Conservation (phyloP, 176 grass and related monocot species). For the Raddia guianensis region DNA sequence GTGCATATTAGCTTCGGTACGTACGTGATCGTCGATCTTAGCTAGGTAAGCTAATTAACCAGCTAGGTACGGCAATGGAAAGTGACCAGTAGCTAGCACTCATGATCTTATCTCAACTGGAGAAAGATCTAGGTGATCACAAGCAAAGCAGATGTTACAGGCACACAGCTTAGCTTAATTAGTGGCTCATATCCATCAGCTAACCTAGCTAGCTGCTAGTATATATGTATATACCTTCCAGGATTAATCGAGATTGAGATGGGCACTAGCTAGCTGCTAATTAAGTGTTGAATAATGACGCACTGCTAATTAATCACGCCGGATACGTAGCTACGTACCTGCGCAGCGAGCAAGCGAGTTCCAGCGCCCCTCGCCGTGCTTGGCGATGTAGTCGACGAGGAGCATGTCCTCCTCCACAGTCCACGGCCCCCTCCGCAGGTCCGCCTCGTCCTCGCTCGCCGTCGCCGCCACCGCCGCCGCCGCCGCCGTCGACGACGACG, state of each 20-base stretch:
- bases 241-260: not conserved
- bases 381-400: conserved; percentile 70
- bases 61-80: conserved; percentile 10
- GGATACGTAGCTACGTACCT: conserved; percentile 28
- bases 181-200: not conserved
- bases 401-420: conserved; percentile 77
- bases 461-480: not conserved
- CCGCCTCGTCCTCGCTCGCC: conserved; percentile 40
- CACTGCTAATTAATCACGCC: not conserved
- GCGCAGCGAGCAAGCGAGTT: conserved; percentile 85
- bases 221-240: not conserved
- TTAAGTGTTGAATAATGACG: not conserved
- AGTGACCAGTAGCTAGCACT: not conserved
- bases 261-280: not conserved
- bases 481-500: not conserved
- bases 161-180: conserved; percentile 1
- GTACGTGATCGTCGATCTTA: not conserved
- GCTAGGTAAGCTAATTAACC: not conserved
- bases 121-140: not conserved
- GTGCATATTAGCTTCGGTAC: not conserved
- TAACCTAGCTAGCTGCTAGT: not conserved
- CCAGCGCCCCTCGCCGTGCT: conserved; percentile 83
- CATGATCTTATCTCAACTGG: conserved; percentile 16
- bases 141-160: conserved; percentile 22
- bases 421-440: conserved; percentile 77